Evolutionary conservation across 2,329 filamentous ascomycete species (phyloP).

Genomic region (Grosmannia serpens): DNA sequence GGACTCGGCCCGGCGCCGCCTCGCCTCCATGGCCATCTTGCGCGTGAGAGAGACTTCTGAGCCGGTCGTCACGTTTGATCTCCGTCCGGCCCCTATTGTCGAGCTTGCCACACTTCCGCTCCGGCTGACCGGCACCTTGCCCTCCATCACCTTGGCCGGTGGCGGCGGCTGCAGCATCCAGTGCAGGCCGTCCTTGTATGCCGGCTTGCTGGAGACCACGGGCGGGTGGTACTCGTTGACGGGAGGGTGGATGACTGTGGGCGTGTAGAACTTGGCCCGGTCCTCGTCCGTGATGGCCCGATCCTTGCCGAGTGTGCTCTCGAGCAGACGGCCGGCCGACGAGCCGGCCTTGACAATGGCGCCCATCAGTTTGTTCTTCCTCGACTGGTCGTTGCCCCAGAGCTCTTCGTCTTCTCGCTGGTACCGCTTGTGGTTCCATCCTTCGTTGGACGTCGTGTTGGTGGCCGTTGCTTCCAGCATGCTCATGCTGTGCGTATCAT

Average conservation of each 20-base stretch:
- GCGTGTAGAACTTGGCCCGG: slow-evolving; percentile 45
- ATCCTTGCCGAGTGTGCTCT: slow-evolving; percentile 39
- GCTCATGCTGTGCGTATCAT: slow-evolving; percentile 33
- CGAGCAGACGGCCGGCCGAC: slow-evolving; percentile 42
- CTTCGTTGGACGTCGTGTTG: slow-evolving; percentile 29
- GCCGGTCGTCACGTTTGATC: not conserved
- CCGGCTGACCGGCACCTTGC: slow-evolving; percentile 60
- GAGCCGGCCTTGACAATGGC: slow-evolving; percentile 47
- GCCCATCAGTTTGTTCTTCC: slow-evolving; percentile 44
- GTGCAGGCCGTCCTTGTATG: slow-evolving; percentile 56
- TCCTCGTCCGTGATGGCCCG: slow-evolving; percentile 33
- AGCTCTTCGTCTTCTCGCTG: slow-evolving; percentile 82
- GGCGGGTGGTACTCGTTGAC: slow-evolving; percentile 82
- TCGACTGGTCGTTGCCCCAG: slow-evolving; percentile 53
- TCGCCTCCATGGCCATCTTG: slow-evolving; percentile 8
- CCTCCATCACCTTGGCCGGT: slow-evolving; percentile 82
- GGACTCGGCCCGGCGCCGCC: slow-evolving; percentile 8
- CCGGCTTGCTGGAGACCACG: slow-evolving; percentile 65
- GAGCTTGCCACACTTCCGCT: slow-evolving; percentile 47
- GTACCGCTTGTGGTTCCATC: slow-evolving; percentile 69
- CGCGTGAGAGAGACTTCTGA: slow-evolving; percentile 10
- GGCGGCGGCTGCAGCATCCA: slow-evolving; percentile 95
- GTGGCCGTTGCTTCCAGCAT: slow-evolving; percentile 22
- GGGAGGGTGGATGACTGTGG: slow-evolving; percentile 49
- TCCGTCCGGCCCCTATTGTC: slow-evolving; percentile 12